A percentile compares a stretch with the other conserved stretches of the same genome.
Conservation (phyloP, 371 early-diverging fungal species). For the Globomyces sp. region DNA sequence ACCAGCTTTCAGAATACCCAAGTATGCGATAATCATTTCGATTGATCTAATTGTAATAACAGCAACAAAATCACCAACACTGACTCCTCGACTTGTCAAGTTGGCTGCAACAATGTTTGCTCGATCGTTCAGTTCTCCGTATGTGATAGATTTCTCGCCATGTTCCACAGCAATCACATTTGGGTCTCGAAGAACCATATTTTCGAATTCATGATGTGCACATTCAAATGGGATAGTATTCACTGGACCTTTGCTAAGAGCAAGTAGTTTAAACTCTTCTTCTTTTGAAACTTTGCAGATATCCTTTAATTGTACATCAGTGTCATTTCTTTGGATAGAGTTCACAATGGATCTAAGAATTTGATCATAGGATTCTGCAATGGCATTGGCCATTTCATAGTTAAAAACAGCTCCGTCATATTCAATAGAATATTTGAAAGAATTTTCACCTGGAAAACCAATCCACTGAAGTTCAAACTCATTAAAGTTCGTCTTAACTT, state of each 20-base stretch:
- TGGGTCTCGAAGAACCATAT: slow-evolving; percentile 3
- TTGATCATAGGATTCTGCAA: neutral
- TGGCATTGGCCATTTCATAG: neutral
- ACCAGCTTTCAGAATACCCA: slow-evolving; percentile 14
- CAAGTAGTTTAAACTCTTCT: neutral
- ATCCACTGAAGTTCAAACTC: neutral
- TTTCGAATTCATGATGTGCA: slow-evolving; percentile 15
- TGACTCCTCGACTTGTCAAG: slow-evolving; percentile 1
- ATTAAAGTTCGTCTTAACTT: neutral
- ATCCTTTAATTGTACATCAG: neutral
- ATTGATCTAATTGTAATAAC: slow-evolving; percentile 10
- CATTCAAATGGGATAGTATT: slow-evolving; percentile 4
- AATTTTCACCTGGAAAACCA: neutral
- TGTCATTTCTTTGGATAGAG: neutral
- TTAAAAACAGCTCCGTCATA: neutral
- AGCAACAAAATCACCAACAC: slow-evolving; percentile 11
- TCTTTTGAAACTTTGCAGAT: neutral
- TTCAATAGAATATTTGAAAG: neutral
- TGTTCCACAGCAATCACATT: slow-evolving; percentile 19
- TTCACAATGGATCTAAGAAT: neutral
- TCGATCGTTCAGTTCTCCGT: slow-evolving; percentile 6
- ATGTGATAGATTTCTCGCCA: slow-evolving; percentile 10
- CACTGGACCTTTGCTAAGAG: slow-evolving; percentile 2
- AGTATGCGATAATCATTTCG: slow-evolving; percentile 19
- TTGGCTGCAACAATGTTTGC: neutral